These are phyloP conservation scores for Microsporum ferrugineum DNA, from an alignment of 2,329 filamentous ascomycete species.

Conservation along the genomic window DNA sequence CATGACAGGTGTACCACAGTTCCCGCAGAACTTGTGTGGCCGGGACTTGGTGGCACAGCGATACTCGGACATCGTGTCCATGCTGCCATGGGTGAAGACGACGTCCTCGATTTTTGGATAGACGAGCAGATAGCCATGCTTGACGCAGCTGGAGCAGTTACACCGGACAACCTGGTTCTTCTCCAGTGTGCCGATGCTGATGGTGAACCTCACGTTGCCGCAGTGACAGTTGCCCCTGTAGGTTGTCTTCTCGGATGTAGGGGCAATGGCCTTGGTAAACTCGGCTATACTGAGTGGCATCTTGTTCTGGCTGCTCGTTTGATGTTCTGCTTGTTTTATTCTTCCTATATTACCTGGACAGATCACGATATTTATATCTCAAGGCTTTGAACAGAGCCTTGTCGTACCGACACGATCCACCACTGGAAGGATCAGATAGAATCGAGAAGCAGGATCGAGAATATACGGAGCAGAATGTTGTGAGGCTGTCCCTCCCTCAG, in stretches of 20 bases:
- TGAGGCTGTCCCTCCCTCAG: neutral
- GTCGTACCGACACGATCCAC: neutral
- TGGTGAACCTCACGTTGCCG: constrained; percentile 15
- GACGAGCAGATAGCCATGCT: constrained; percentile 18
- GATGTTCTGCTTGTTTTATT: neutral
- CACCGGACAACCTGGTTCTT: constrained; percentile 14
- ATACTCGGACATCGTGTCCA: constrained; percentile 4
- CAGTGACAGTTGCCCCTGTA: constrained; percentile 22
- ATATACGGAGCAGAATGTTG: neutral
- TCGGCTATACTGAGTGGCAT: neutral
- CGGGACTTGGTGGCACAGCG: neutral
- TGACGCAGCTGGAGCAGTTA: constrained; percentile 20
- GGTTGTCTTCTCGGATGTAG: neutral
- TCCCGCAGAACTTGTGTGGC: constrained; percentile 5
- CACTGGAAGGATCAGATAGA: neutral
- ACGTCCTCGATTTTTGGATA: constrained; percentile 23
- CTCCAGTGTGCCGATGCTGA: constrained; percentile 14
- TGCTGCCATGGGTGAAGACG: constrained; percentile 3
- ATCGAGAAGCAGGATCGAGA: neutral
- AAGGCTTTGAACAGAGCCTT: neutral
- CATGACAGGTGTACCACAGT: constrained; percentile 5
- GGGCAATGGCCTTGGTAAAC: neutral
- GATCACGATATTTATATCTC: neutral
- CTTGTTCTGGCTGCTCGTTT: neutral
- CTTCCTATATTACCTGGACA: neutral